A percentile compares a stretch with the other conserved stretches of the same genome.
phyloP scores from a whole-genome alignment of 768 basidiomycete species.

The Lactarius pseudohatsudake region DNA sequence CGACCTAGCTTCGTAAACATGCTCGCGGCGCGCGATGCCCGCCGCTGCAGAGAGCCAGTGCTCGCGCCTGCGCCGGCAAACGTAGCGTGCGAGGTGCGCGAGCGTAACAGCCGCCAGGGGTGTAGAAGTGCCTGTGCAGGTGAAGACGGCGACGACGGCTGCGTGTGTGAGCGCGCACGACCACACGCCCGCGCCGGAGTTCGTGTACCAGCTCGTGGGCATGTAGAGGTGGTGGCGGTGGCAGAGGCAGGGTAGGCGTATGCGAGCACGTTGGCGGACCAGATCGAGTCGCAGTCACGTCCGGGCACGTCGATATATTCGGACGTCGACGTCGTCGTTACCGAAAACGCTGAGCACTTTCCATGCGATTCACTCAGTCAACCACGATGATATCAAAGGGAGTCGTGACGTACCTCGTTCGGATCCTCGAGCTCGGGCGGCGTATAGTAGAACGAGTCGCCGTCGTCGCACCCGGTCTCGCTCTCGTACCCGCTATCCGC shows the following conservation, averaged over 20 bases:
- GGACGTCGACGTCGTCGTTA: constrained; percentile 40
- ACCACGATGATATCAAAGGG: no score
- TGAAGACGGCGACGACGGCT: constrained; percentile 19
- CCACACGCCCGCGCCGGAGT: background rate
- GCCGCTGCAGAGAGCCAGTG: constrained; percentile 23
- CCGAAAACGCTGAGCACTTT: constrained; percentile 38
- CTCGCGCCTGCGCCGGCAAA: constrained; percentile 2
- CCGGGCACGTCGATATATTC: constrained; percentile 37
- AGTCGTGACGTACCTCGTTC: constrained; percentile 21
- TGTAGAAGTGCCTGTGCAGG: constrained; percentile 33
- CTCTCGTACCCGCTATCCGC: constrained; percentile 16
- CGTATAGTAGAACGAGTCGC: constrained; percentile 22
- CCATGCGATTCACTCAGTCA: no score
- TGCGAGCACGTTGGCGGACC: constrained; percentile 26
- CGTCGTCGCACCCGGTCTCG: constrained; percentile 11
- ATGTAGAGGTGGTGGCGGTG: background rate
- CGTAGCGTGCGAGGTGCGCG: constrained; percentile 21
- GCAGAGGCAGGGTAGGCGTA: constrained; percentile 15
- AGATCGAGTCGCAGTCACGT: constrained; percentile 23
- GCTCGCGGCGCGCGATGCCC: constrained; percentile 30
- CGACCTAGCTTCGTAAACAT: constrained; percentile 30
- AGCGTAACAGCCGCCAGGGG: constrained; percentile 21
- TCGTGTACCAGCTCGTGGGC: constrained; percentile 1
- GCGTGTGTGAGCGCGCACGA: constrained; percentile 9
- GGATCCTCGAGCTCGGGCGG: constrained; percentile 22